These are phyloP conservation scores for Ailanthus altissimus DNA, from an alignment of 345 rosid species.

Conservation along the genomic window DNA sequence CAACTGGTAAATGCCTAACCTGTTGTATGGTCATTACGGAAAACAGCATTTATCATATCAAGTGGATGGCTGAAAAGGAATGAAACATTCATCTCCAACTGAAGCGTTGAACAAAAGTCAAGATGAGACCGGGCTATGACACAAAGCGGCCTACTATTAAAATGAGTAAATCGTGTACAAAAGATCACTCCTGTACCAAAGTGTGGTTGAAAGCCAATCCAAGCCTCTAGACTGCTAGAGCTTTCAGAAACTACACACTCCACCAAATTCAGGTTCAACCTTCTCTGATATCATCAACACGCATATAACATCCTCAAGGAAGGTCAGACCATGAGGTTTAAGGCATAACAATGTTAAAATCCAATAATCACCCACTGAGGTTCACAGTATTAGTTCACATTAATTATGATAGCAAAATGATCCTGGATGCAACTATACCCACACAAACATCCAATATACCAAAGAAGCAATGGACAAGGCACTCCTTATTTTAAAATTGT, in stretches of 20 bases:
- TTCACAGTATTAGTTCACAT: background rate
- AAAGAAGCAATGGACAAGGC: background rate
- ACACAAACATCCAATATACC: background rate
- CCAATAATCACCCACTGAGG: background rate
- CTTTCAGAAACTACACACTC: background rate
- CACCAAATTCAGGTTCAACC: background rate
- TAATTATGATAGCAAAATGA: background rate
- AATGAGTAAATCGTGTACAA: background rate
- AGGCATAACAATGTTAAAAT: background rate
- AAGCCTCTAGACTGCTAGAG: background rate
- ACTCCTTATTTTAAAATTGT: background rate
- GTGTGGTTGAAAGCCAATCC: background rate
- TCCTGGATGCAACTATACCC: background rate
- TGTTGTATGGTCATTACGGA: constrained; percentile 31
- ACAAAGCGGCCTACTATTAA: background rate
- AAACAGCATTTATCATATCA: constrained; percentile 12
- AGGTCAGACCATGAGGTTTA: background rate
- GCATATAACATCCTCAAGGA: background rate
- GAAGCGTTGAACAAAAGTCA: background rate
- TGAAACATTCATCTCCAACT: constrained; percentile 13
- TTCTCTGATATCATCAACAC: background rate
- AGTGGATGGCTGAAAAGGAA: background rate
- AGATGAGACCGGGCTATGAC: constrained; percentile 6
- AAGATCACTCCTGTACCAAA: background rate
- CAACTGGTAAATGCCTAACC: constrained; percentile 87